Percentiles rank a stretch among this genome's conserved stretches.
Conservation (phyloP, 2,329 filamentous ascomycete species). For the Huntiella moniliformis region DNA sequence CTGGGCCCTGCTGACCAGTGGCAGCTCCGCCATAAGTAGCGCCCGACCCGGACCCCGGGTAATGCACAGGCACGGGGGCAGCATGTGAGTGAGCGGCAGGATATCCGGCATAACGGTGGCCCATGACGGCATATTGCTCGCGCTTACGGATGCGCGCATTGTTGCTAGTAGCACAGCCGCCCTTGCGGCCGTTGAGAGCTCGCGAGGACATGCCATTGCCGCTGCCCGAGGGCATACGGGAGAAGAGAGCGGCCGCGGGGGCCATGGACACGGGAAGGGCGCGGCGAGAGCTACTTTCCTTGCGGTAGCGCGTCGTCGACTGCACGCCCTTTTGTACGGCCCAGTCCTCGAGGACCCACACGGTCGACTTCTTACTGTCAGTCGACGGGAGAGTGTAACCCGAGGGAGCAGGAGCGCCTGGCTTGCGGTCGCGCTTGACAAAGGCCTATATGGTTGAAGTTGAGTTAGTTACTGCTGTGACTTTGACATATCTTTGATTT, state of each 20-base stretch:
- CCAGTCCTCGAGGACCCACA: conserved; percentile 60
- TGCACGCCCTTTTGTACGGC: conserved; percentile 55
- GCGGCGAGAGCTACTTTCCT: conserved; percentile 21
- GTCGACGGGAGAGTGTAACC: conserved; percentile 22
- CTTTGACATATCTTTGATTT: neutral
- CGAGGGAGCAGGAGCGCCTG: conserved; percentile 10
- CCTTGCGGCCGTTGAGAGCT: conserved; percentile 19
- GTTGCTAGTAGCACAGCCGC: conserved; percentile 18
- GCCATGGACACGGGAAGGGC: conserved; percentile 4
- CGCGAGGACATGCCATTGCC: conserved; percentile 14
- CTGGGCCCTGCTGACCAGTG: neutral
- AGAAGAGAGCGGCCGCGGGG: neutral
- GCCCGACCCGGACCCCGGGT: conserved; percentile 5
- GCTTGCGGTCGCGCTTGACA: conserved; percentile 22
- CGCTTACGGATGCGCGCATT: conserved; percentile 11
- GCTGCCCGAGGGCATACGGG: neutral
- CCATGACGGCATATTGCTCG: neutral
- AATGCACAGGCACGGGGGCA: conserved; percentile 1
- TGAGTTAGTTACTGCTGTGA: neutral
- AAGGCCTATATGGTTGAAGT: conserved; percentile 19
- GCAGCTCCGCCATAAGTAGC: conserved; percentile 4
- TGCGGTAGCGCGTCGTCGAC: conserved; percentile 67
- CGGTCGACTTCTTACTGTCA: conserved; percentile 35
- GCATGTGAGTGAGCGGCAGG: neutral
- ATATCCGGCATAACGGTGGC: conserved; percentile 3